Base-by-base conservation (phyloP, 495 filamentous ascomycete genomes). In the Lophiostoma macrostomum region DNA sequence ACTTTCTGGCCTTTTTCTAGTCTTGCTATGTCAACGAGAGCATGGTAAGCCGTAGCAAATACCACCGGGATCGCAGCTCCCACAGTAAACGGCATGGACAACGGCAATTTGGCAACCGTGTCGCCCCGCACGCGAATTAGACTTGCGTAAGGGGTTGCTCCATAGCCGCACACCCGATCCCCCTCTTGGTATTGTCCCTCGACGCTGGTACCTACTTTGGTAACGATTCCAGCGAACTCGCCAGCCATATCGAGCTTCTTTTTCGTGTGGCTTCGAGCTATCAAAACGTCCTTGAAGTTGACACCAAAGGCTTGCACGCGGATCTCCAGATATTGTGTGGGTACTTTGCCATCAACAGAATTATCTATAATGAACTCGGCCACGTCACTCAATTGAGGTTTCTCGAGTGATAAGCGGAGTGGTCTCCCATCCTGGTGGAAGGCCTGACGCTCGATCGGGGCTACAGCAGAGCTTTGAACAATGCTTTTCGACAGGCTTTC, bases 191-290 rank as follows among this genome's bases (percentile, higher is more conserved):
- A 40, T 5, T 6, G 11, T 4, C 34, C 14, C 10, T 56, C 56
- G 22, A 60, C 53, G 12, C 50, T 45, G 5, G 32, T 24, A 5
- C 72, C 72, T 6, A 68, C 64, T 20, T 65, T 53, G 0, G 53
- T 65, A 3, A 74, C 68, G 10, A 70, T 35, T n/a, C 71, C 72
- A 1, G 69, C 58, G 31, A 61, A 70, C 22, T 71, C 71, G 8
- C 47, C 27, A 12, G 61, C 65, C 5, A 69, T 30, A 16, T 8
- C 8, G 1, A 38, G 44, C 7, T 52, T 49, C 3, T 43, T 50
- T 1, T 50, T 43, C n/a, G 32, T 31, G 5, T 31, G 48, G 16
- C 28, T 25, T 19, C 11, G 2, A 3, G 30, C 19, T 37, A 50
- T 12, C 4, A 28, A 38, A n/a, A 38, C 31, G 32, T 38, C 31